These are phyloP conservation scores for Usnea hakonensis DNA, from an alignment of 495 filamentous ascomycete genomes.

Conservation along the genomic window DNA sequence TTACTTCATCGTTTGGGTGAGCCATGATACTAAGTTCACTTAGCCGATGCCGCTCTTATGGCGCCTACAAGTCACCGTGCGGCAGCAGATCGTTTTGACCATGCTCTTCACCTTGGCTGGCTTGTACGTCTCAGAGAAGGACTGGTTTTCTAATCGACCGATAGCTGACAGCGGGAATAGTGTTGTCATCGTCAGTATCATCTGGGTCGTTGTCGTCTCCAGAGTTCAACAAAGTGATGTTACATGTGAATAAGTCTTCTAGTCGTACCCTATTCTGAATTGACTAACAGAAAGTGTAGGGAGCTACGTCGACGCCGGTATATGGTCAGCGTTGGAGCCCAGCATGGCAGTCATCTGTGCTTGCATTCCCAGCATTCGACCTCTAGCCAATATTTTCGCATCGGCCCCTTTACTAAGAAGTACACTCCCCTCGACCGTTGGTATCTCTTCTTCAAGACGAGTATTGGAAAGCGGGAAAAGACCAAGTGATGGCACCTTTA, in stretches of 20 bases:
- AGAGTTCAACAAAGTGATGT: conserved; percentile 13
- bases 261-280: too few species aligned
- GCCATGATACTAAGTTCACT: conserved; percentile 1
- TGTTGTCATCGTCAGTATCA: conserved; percentile 18
- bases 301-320: conserved; percentile 50
- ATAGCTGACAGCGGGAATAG: conserved; percentile 9
- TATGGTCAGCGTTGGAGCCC: conserved; percentile 52
- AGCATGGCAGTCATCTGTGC: conserved; percentile 51
- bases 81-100: conserved; percentile 18
- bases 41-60: conserved; percentile 22
- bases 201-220: conserved; percentile 21
- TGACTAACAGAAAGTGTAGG: conserved; percentile 24
- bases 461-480: background rate
- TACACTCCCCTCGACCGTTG: background rate
- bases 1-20: too few species aligned
- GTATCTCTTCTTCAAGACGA: conserved; percentile 1
- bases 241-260: conserved; percentile 9
- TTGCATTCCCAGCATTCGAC: conserved; percentile 48
- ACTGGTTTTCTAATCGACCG: background rate
- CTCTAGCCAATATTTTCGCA: conserved; percentile 39
- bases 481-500: conserved; percentile 6
- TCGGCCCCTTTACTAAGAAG: background rate
- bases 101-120: conserved; percentile 19
- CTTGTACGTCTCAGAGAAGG: conserved; percentile 12
- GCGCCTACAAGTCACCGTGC: conserved; percentile 15